Base-by-base conservation (phyloP, 1,139 yeast species). In the Kodamaea alishanica region DNA sequence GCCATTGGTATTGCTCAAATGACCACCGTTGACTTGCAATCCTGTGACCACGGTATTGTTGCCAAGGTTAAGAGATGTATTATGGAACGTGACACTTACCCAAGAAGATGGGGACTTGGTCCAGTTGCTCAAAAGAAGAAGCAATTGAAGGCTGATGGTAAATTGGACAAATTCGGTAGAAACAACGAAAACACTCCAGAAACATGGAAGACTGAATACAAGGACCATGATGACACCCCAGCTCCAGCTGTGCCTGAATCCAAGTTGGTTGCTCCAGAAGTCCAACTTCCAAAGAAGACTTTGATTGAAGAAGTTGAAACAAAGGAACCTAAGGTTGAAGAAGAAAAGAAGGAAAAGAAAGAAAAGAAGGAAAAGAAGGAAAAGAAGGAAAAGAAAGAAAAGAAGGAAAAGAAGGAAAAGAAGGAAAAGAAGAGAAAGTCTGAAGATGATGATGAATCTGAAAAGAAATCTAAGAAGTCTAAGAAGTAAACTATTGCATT, bases 31-130 rank as follows among this genome's bases (percentile, higher is more conserved):
- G 98, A 92, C 63, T 77, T 92, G 56, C 92, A 96, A 49, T 73
- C 95, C 30, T 90, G 97, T 70, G 98, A 92, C 67, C 98, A 92
- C 65, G 98, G 98, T 56, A 90, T 90, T 49, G 98, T 92, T 58
- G 97, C 98, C 51, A 89, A 88, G 74, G 95, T 92, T 61, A 92
- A 92, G 79, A 87, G 98, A 75, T 90, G 97, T 75, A 92, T 92
- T 56, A 92, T 92, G 98, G 98, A 92, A 74, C 84, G 98, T 74
- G 98, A 92, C 66, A 81, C 95, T 41, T 92, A 92, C 68, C 98
- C 98, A 70, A 86, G 98, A 79, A 84, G 97, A 79, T 92, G 98
- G 98, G 98, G 98, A 48, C 74, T 92, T 57, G 98, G 98, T 55
- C 98, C 98, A 57, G 88, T 90, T 61, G 98, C 98, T 48, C 90